phyloP scores from a whole-genome alignment of 108 stramenopile species.

The Nitzschia palea region DNA sequence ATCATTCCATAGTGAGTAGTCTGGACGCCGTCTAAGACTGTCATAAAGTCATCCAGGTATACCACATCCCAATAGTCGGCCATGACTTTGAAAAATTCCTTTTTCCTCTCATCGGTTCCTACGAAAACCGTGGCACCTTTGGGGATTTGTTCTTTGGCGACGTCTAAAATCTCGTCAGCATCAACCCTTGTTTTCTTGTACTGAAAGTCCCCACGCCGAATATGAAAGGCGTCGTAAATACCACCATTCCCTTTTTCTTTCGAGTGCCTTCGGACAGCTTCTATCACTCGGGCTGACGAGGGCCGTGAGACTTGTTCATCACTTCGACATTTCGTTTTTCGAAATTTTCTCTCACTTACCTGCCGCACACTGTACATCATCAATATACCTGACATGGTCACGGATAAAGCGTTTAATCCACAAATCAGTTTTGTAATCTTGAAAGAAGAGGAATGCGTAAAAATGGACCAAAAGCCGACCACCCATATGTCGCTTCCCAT shows the following conservation, averaged over 20 bases:
- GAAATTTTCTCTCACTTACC: no score
- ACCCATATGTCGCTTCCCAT: constrained; percentile 35
- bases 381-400: constrained; percentile 76
- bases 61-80: constrained; percentile 62
- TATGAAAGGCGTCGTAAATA: constrained; percentile 83
- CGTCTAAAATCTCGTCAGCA: constrained; percentile 56
- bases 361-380: constrained; percentile 91
- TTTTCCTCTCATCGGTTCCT: constrained; percentile 86
- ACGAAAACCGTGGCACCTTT: constrained; percentile 68
- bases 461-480: constrained; percentile 77
- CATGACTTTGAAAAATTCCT: constrained; percentile 73
- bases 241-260: constrained; percentile 26
- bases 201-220: constrained; percentile 83
- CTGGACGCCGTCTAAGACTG: constrained; percentile 35
- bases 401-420: constrained; percentile 87
- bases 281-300: constrained; percentile 76
- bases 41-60: constrained; percentile 77
- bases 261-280: constrained; percentile 53
- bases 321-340: no score
- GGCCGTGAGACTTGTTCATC: no score
- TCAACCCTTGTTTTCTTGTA: constrained; percentile 70
- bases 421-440: constrained; percentile 78
- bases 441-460: constrained; percentile 85
- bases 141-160: constrained; percentile 51
- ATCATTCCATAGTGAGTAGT: constrained; percentile 85